Evolutionary conservation across 2,329 filamentous ascomycete genomes (phyloP), one percentile per base, ranked within the genome.

Genomic region (Colletotrichum filicis): DNA sequence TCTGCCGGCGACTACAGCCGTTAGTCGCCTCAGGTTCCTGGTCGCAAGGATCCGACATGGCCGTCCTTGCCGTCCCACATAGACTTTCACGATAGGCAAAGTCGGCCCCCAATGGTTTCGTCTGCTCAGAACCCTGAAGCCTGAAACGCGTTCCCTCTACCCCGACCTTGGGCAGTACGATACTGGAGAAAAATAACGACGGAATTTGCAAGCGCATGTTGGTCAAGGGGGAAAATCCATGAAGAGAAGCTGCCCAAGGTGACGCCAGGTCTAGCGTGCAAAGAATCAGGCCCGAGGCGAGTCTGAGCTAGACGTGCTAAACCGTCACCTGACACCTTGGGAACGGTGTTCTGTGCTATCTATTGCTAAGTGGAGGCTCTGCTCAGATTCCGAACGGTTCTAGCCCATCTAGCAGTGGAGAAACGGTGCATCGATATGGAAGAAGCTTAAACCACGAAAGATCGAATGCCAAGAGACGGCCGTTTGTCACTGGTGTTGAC

Each of bases 381-480:
- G n/a, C 32, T 49, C 58, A 63, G 46, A 16, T 37, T 30, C 59
- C 11, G 46, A 55, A 55, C 42, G 32, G 22, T 14, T 22, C 58
- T 58, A 24, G 63, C 37, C 12, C 30, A 42, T 16, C 26, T n/a
- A 24, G 6, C 6, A n/a, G 42, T 49, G 42, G 22, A 52, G 42
- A 22, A 28, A 57, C 49, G 26, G 56, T 26, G 52, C 55, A 30
- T 66, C 9, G 52, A 66, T 52, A 24, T 49, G 24, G 53, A 58
- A 59, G 26, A 61, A 58, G 26, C 22, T 28, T 52, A 32, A 56
- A 55, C 24, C 32, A 24, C 30, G 4, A 49, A 32, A 62, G 22
- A 63, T 60, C 11, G 30, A 72, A 74, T 72, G 62, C 71, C 57
- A 74, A 72, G 49, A 58, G 16, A 32, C 28, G 55, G 22, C 59